Base-by-base conservation (phyloP, 306 rosid genomes). In the Quercus suber region DNA sequence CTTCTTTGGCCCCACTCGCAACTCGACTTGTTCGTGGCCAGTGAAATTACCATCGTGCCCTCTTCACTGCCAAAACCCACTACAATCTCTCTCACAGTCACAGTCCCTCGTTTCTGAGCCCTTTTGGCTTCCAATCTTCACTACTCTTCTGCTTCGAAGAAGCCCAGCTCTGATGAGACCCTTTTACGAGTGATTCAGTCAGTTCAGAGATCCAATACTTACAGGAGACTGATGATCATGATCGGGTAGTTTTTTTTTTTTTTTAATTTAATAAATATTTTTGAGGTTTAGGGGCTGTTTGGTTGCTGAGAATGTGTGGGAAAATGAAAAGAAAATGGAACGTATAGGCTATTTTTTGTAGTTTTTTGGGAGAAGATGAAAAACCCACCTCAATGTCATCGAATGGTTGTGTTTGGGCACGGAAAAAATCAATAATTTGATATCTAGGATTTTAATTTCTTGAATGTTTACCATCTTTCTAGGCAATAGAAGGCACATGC, bases 121-220 rank as follows among this genome's bases (percentile, higher is more conserved):
- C 73, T 65, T 65, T 64, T 71, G 5, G 74, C 71, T 45, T 90
- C 86, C 1, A 76, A 55, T 75, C 79, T 73, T 69, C 88, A 80
- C 20, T 88, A 73, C 79, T 93, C 94, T 7, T 87, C 95, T 13
- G 81, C 86, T 80, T 49, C 75, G 52, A 82, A 85, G 83, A 85
- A 76, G 3, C 80, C 86, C 27, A 76, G 78, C 41, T 79, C 93
- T 9, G 96, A 89, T 25, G 93, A 92, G 49, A 81, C 81, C 69
- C 89, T 95, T 3, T 45, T 89, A 73, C 87, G 89, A 8, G 86
- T 89, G 60, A 85, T 89, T 61, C 89, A 93, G 4, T 86, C 88
- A n/a, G n/a, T n/a, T n/a, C n/a, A 1, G 97, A 95, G 85, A 93
- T 95, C 52, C 20, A 74, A 49, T 88, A 86, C 59, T 92, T 97